Evolutionary conservation across 2,329 filamentous ascomycete species (phyloP), one percentile per base, ranked within the genome.

Genomic region (Arthrobotrys sinensis): DNA sequence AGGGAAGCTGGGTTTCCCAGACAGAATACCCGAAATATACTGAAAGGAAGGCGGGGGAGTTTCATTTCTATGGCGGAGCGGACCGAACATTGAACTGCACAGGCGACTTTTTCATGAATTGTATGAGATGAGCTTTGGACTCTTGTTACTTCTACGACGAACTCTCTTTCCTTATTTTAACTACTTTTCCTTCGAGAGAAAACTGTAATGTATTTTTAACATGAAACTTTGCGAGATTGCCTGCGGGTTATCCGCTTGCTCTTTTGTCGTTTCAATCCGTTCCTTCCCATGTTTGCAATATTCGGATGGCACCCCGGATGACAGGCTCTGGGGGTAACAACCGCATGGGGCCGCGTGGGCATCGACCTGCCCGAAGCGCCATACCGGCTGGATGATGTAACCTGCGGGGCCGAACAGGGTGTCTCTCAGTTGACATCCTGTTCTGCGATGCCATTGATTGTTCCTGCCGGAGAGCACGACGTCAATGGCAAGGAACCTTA

Each of bases 321-420:
- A 36, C 19, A 38, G 32, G 53, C 55, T 16, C 38, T 43, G 55
- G 34, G 16, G 32, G 6, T 16, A 7, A 11, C 34, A 24, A 28
- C 46, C 14, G 46, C 46, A 28, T 52, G 46, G 50, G 48, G 36
- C 36, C 36, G 36, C 36, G 36, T 38, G 43, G 6, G 52, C 32
- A 32, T 19, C 36, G 45, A 73, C 69, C 60, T 73, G 57, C 69
- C 69, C 69, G 60, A 73, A 70, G 28, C 32, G 34, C 53, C 28
- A 52, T 21, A n/a, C 66, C 34, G 64, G 64, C 36, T 32, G 48
- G 64, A 70, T 70, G 66, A 70, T 70, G 66, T 70, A 70, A 70
- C 66, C 28, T 70, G 63, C 40, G 36, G 19, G 38, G 50, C 50
- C 24, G 14, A 11, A 32, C 46, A 52, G 46, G 46, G 46, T 52